Percentiles rank a stretch among this genome's conserved stretches.
Evolutionary conservation across 1,139 yeast genomes (phyloP).

Genomic region (Trichomonascaceae sp.): DNA sequence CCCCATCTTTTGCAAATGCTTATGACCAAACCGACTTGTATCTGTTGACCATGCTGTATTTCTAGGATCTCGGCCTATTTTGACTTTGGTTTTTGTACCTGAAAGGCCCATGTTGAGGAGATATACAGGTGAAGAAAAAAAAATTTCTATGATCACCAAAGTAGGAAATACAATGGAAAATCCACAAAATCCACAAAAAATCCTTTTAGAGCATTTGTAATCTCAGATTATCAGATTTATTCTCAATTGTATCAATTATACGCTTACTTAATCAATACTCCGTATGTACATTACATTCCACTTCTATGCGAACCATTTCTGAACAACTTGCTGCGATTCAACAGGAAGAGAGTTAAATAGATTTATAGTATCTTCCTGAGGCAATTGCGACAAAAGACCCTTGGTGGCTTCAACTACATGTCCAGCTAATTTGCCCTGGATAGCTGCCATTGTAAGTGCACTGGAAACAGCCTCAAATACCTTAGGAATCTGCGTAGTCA

Average conservation of each 20-base stretch:
- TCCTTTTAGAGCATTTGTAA: too few relatives aligned
- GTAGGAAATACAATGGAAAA: too few relatives aligned
- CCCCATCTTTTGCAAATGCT: conserved; percentile 73
- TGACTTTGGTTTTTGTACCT: conserved; percentile 72
- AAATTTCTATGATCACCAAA: neutral
- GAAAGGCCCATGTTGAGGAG: conserved; percentile 72
- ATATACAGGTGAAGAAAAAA: neutral
- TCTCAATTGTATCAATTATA: neutral
- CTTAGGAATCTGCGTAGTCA: conserved; percentile 52
- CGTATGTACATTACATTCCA: neutral
- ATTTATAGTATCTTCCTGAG: conserved; percentile 60
- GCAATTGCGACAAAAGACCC: conserved; percentile 37
- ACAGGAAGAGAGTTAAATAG: conserved; percentile 58
- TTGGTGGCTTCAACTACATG: conserved; percentile 53
- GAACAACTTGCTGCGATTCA: conserved; percentile 55
- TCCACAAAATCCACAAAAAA: neutral
- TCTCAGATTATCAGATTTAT: neutral
- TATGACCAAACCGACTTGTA: conserved; percentile 78
- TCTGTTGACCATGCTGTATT: conserved; percentile 93
- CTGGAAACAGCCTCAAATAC: conserved; percentile 70
- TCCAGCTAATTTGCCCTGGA: conserved; percentile 66
- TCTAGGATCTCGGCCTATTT: conserved; percentile 89
- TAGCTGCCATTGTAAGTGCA: conserved; percentile 63
- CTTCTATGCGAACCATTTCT: conserved; percentile 34
- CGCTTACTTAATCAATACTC: neutral